Conservation (phyloP, 2,329 filamentous ascomycete species). For the Sporothrix inflata region DNA sequence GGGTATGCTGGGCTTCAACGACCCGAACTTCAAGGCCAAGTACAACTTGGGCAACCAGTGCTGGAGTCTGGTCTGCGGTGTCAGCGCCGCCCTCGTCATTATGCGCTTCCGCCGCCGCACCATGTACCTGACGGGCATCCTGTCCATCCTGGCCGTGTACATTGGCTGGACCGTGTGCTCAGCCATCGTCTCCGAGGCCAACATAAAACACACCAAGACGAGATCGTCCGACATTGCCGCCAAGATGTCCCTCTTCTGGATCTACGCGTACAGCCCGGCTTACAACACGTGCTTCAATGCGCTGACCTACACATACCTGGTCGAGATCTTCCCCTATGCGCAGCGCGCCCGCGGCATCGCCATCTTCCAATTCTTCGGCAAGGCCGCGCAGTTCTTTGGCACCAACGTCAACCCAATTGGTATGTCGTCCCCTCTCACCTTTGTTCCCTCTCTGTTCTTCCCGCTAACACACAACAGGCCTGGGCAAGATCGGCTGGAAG, state of each 20-base stretch:
- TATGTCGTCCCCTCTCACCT: background rate
- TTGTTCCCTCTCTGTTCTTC: background rate
- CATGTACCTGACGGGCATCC: conserved; percentile 58
- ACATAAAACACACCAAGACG: background rate
- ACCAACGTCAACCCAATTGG: conserved; percentile 40
- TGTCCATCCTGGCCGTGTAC: conserved; percentile 56
- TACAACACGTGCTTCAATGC: conserved; percentile 71
- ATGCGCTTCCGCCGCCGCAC: conserved; percentile 50
- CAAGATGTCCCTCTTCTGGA: conserved; percentile 51
- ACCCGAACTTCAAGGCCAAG: conserved; percentile 46
- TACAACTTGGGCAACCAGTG: conserved; percentile 53
- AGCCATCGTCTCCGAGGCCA: conserved; percentile 41
- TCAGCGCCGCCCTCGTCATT: conserved; percentile 48
- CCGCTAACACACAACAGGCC: background rate
- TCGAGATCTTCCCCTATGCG: conserved; percentile 41
- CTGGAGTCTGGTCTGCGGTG: conserved; percentile 52
- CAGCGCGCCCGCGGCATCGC: conserved; percentile 41
- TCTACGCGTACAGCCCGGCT: conserved; percentile 60
- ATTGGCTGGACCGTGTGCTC: conserved; percentile 48
- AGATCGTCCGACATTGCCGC: conserved; percentile 40
- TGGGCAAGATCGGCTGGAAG: conserved; percentile 14
- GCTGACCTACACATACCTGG: conserved; percentile 58
- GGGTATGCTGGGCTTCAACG: conserved; percentile 50
- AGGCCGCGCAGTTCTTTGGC: conserved; percentile 17
- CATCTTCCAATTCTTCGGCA: conserved; percentile 39